Evolutionary conservation across 495 filamentous ascomycete genomes (phyloP), one percentile per base, ranked within the genome.

Genomic region (Ramalina peruviana): DNA sequence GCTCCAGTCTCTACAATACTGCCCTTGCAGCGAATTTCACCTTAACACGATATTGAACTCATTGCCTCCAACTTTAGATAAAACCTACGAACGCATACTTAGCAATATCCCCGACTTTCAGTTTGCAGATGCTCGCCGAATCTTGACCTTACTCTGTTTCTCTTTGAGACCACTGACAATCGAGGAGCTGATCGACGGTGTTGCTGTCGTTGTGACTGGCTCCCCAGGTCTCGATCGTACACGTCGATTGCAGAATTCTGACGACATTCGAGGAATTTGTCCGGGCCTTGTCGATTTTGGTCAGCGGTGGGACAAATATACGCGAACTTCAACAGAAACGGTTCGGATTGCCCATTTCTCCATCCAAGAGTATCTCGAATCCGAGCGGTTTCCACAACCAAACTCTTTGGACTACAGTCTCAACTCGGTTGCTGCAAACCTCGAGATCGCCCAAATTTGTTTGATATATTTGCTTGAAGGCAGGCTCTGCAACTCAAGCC

Each of bases 361-460:
- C 6, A 62, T 68, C 5, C 62, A 64, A 43, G 65, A 70, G 50
- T 70, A 70, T 48, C 62, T 70, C 42, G 52, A 63, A 47, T 67
- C 61, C n/a, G 55, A 63, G 6, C 60, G 61, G 9, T 61, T 67
- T 30, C 36, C 30, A 2, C 54, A 62, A 20, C 54, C 58, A 36
- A 60, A 58, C 37, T 53, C 60, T 38, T 43, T 11, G 21, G 33
- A 13, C 4, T 68, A 60, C 41, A 56, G 54, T 11, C 27, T 68
- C n/a, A 40, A 13, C 25, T 51, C 41, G 23, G 43, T 39, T 15
- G 26, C 30, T 19, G 62, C 64, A 23, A 54, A 67, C 49, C 20
- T 30, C 11, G 58, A 63, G 44, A 58, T 68, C 44, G 55, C 61
- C 21, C 48, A 52, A 15, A 58, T 62, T 7, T 68, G 64, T 52